phyloP scores from a whole-genome alignment of 345 rosid species.

The Diplotaxis tenuifolia region DNA sequence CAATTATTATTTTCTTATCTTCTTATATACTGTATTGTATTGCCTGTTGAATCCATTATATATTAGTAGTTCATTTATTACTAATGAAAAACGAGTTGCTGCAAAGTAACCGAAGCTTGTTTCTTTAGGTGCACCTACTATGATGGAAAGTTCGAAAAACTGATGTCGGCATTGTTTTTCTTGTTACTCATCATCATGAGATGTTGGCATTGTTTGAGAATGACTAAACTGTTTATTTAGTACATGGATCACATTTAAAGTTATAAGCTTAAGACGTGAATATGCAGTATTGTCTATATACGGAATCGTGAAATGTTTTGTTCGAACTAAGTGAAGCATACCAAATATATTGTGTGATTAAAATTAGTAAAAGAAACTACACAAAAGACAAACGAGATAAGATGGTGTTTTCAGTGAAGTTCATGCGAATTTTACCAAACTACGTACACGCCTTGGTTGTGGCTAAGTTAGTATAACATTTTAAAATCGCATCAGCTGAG shows the following conservation, averaged over 20 bases:
- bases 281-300: neutral
- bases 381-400: neutral
- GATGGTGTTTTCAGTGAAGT: neutral
- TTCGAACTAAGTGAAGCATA: neutral
- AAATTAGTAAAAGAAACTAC: neutral
- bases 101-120: slow-evolving; percentile 33
- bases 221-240: neutral
- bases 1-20: slow-evolving; percentile 33
- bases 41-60: neutral
- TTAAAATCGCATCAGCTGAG: too few relatives aligned
- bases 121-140: slow-evolving; percentile 13
- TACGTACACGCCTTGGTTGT: neutral
- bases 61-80: neutral
- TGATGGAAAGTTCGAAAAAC: neutral
- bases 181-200: slow-evolving; percentile 10
- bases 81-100: slow-evolving; percentile 5
- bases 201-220: slow-evolving; percentile 24
- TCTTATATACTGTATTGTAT: neutral
- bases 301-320: neutral
- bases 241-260: too few relatives aligned
- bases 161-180: slow-evolving; percentile 22
- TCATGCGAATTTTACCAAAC: neutral
- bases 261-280: neutral
- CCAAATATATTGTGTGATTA: neutral
- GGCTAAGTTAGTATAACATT: neutral